These are phyloP conservation scores for Actinomortierella wolfii DNA, from an alignment of 371 early-diverging fungal species.

Conservation along the genomic window DNA sequence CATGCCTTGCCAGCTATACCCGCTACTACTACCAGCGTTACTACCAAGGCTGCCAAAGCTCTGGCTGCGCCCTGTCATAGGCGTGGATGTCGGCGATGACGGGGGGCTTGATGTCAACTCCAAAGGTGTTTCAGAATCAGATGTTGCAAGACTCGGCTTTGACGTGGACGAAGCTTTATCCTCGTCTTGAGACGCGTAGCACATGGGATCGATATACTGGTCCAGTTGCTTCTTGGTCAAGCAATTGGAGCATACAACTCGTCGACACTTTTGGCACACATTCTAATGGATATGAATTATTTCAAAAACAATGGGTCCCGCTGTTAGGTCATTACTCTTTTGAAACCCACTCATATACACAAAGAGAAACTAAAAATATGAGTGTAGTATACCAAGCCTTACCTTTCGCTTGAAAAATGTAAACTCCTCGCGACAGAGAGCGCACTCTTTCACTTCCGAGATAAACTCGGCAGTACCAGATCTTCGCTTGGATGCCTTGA, in stretches of 20 bases:
- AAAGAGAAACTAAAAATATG: too few species aligned
- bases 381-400: too few species aligned
- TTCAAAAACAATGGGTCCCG: too few species aligned
- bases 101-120: background rate
- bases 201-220: constrained; percentile 3
- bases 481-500: constrained; percentile 13
- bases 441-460: constrained; percentile 35
- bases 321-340: too few species aligned
- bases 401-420: constrained; percentile 44
- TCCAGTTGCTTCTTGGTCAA: constrained; percentile 45
- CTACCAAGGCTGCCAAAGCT: constrained; percentile 8
- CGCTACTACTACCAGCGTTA: background rate
- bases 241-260: constrained; percentile 52
- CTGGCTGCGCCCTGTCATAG: constrained; percentile 14
- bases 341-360: too few species aligned
- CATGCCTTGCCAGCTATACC: constrained; percentile 27
- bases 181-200: too few species aligned
- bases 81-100: background rate
- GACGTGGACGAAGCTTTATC: too few species aligned
- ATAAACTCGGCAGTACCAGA: background rate
- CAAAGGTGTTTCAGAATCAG: background rate
- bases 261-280: constrained; percentile 51
- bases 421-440: constrained; percentile 52
- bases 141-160: too few species aligned
- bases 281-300: too few species aligned